These are phyloP conservation scores for Mayamaea pseudoterrestris DNA, from an alignment of 108 stramenopile genomes.

Conservation along the genomic window DNA sequence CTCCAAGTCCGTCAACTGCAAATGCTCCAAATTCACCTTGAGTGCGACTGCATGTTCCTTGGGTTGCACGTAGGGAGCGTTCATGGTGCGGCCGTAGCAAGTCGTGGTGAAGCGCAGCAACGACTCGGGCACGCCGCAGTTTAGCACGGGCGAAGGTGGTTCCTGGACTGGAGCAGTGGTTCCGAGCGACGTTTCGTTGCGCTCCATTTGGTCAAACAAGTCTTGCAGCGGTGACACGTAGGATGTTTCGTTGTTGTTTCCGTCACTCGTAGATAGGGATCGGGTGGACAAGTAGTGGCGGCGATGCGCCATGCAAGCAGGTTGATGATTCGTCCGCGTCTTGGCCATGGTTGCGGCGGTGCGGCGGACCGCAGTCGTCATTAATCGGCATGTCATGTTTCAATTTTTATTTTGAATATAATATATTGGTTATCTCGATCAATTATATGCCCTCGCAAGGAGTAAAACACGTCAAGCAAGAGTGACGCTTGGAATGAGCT, in stretches of 20 bases:
- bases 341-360: too few species aligned
- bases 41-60: conserved; percentile 65
- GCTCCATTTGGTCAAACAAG: conserved; percentile 2
- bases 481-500: too few species aligned
- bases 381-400: too few species aligned
- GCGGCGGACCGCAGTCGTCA: too few species aligned
- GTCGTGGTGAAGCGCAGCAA: conserved; percentile 50
- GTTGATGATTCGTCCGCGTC: too few species aligned
- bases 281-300: too few species aligned
- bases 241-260: not conserved
- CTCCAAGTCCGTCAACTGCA: conserved; percentile 52
- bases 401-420: too few species aligned
- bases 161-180: not conserved
- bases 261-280: too few species aligned
- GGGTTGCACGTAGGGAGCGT: conserved; percentile 57
- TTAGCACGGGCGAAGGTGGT: conserved; percentile 17
- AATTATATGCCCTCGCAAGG: too few species aligned
- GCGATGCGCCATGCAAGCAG: too few species aligned
- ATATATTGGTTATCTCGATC: too few species aligned
- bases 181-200: not conserved
- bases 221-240: conserved; percentile 1
- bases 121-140: conserved; percentile 70
- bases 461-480: too few species aligned
- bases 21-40: conserved; percentile 31
- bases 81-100: conserved; percentile 48